Percentiles rank a stretch among this genome's conserved stretches.
These are phyloP conservation scores for Phytophthora macrochlamydospora DNA, from an alignment of 352 stramenopile genomes.

Conservation along the genomic window DNA sequence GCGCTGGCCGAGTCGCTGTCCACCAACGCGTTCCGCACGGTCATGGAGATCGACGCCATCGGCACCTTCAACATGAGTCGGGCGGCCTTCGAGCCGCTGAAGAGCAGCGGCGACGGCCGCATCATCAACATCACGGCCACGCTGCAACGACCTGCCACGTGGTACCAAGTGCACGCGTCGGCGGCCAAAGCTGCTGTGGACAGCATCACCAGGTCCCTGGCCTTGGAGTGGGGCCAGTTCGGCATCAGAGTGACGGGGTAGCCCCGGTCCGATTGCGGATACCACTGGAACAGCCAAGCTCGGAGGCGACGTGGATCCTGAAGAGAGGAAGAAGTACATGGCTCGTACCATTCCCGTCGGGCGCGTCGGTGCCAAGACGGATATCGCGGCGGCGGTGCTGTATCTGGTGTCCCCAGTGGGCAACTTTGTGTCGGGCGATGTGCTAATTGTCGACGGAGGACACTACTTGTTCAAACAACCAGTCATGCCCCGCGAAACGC, in stretches of 20 bases:
- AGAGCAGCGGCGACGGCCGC: constrained; percentile 62
- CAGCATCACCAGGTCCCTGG: constrained; percentile 93
- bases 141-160: constrained; percentile 91
- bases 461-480: constrained; percentile 83
- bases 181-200: constrained; percentile 96
- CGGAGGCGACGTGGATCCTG: constrained; percentile 51
- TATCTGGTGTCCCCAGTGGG: constrained; percentile 84
- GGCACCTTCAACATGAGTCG: constrained; percentile 97
- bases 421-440: constrained; percentile 83
- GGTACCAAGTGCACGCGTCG: constrained; percentile 95
- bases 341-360: constrained; percentile 64
- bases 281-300: constrained; percentile 96
- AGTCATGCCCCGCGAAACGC: constrained; percentile 69
- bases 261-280: constrained; percentile 95
- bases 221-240: constrained; percentile 96
- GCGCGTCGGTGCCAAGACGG: constrained; percentile 79
- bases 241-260: constrained; percentile 94
- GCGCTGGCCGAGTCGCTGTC: constrained; percentile 84
- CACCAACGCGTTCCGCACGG: constrained; percentile 95
- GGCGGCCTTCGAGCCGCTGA: constrained; percentile 86
- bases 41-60: constrained; percentile 96
- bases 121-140: constrained; percentile 97
- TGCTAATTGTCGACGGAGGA: constrained; percentile 85
- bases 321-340: constrained; percentile 55
- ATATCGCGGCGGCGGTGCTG: constrained; percentile 82